phyloP scores from a whole-genome alignment of 2,329 filamentous ascomycete genomes.

The Penicillium sp. region DNA sequence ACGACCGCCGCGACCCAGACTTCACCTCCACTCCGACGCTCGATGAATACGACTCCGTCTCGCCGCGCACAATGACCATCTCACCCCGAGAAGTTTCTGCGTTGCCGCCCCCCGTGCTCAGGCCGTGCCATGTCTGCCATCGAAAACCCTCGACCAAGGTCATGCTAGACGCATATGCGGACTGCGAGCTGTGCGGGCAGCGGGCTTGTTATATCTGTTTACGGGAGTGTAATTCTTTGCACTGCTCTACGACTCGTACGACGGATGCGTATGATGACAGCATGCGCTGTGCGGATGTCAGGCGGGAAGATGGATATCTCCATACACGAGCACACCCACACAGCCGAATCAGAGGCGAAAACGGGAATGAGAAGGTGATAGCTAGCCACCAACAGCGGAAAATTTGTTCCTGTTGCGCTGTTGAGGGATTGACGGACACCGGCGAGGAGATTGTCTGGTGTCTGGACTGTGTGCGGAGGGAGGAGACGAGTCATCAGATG shows the following conservation, averaged over 20 bases:
- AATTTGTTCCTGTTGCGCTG: conserved; percentile 38
- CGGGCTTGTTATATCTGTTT: conserved; percentile 42
- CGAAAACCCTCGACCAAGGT: conserved; percentile 37
- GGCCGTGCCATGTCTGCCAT: conserved; percentile 41
- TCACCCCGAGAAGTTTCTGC: background rate
- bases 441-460: conserved; percentile 36
- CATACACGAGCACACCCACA: background rate
- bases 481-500: background rate
- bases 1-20: conserved; percentile 17
- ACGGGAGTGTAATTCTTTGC: conserved; percentile 32
- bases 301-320: background rate
- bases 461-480: conserved; percentile 31
- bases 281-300: background rate
- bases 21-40: conserved; percentile 23
- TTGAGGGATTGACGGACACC: conserved; percentile 35
- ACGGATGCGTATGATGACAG: background rate
- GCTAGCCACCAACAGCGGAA: conserved; percentile 21
- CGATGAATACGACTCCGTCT: conserved; percentile 15
- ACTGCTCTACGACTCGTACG: conserved; percentile 19
- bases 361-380: background rate
- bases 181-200: conserved; percentile 37
- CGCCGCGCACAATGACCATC: conserved; percentile 21
- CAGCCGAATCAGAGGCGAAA: background rate
- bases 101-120: conserved; percentile 25
- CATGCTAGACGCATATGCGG: conserved; percentile 38